Conservation (phyloP, 1,284 basidiomycete species). For the Malassezia equina region DNA sequence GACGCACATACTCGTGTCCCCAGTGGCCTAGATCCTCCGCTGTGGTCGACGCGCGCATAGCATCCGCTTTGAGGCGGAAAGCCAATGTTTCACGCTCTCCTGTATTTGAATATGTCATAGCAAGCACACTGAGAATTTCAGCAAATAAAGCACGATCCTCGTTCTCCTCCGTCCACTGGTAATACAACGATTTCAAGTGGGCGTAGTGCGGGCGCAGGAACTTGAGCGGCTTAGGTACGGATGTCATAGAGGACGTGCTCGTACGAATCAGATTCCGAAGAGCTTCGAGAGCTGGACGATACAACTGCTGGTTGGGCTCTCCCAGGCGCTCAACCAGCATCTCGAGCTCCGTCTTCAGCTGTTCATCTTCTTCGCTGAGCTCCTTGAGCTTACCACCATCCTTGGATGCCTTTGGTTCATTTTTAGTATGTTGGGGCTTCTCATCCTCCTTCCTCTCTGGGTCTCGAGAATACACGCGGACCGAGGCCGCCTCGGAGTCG, state of each 20-base stretch:
- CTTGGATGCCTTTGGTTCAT: constrained; percentile 48
- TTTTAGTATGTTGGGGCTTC: constrained; percentile 23
- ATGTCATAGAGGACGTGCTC: constrained; percentile 98
- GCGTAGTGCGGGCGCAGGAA: constrained; percentile 93
- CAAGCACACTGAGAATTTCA: constrained; percentile 95
- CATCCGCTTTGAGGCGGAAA: constrained; percentile 36
- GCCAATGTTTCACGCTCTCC: constrained; percentile 79
- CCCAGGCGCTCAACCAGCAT: constrained; percentile 92
- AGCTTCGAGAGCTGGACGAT: constrained; percentile 84
- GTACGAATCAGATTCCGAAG: constrained; percentile 87
- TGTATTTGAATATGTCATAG: constrained; percentile 99
- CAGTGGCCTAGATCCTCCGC: constrained; percentile 72
- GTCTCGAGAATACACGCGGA: constrained; percentile 50
- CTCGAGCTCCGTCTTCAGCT: constrained; percentile 88
- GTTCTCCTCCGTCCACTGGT: constrained; percentile 27
- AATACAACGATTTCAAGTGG: constrained; percentile 55
- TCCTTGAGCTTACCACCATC: constrained; percentile 60
- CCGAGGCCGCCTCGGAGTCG: constrained; percentile 18
- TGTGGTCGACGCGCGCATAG: constrained; percentile 22
- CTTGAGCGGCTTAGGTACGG: constrained; percentile 96
- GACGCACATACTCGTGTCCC: constrained; percentile 98
- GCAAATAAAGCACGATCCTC: constrained; percentile 71
- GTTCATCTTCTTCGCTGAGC: constrained; percentile 77
- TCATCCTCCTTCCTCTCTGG: constrained; percentile 43
- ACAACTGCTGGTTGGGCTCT: constrained; percentile 73